phyloP scores from a whole-genome alignment of 176 grass and related monocot genomes.

The Oryza punctata region DNA sequence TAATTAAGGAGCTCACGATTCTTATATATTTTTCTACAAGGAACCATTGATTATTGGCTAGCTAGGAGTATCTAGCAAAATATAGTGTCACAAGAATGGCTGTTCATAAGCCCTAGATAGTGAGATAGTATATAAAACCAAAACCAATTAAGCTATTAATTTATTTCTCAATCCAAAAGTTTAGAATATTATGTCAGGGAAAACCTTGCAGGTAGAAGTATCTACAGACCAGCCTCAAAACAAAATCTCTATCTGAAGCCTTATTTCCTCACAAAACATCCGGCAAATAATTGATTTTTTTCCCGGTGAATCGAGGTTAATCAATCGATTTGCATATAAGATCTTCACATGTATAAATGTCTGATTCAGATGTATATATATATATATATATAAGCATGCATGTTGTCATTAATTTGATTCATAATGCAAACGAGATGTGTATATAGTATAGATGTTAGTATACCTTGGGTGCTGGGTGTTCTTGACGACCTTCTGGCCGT shows the following conservation, averaged over 20 bases:
- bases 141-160: too few relatives aligned
- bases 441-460: background rate
- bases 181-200: background rate
- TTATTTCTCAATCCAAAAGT: too few relatives aligned
- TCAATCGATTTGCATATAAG: background rate
- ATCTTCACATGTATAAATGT: too few relatives aligned
- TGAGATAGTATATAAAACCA: too few relatives aligned
- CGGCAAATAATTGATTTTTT: too few relatives aligned
- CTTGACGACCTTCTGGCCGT: slow-evolving; percentile 99
- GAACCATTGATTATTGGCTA: background rate
- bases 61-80: background rate
- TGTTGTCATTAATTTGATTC: too few relatives aligned
- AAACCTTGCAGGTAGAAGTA: background rate
- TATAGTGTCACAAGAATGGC: background rate
- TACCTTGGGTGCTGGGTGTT: slow-evolving; percentile 96
- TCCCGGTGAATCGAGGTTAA: too few relatives aligned
- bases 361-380: too few relatives aligned
- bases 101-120: background rate
- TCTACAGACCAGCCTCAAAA: too few relatives aligned
- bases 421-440: too few relatives aligned
- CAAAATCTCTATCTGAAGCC: background rate
- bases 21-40: background rate
- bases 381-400: too few relatives aligned
- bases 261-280: background rate
- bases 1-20: background rate